phyloP scores from a whole-genome alignment of 1,284 basidiomycete genomes.

The Puccinia polysora region DNA sequence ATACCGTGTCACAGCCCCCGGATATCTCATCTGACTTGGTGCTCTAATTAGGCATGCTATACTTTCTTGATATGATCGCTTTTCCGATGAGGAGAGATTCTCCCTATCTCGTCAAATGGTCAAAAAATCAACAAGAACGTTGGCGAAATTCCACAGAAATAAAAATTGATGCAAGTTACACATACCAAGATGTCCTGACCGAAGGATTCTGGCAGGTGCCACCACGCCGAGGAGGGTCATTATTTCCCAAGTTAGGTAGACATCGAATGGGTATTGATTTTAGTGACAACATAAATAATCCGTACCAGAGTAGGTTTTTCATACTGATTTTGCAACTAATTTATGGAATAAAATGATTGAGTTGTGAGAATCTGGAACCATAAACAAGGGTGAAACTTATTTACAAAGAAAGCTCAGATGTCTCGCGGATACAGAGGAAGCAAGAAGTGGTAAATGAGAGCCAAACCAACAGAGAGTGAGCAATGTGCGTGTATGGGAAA shows the following conservation, averaged over 20 bases:
- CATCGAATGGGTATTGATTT: background rate
- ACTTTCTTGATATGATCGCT: conserved; percentile 19
- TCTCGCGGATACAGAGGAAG: too few species aligned
- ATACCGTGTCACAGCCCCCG: conserved; percentile 32
- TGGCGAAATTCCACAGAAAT: background rate
- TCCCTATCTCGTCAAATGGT: conserved; percentile 6
- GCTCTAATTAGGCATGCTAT: conserved; percentile 20
- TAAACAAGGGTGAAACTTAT: background rate
- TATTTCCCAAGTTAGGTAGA: conserved; percentile 11
- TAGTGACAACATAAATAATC: conserved; percentile 1
- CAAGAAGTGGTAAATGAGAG: too few species aligned
- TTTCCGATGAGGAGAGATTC: conserved; percentile 14
- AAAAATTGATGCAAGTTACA: background rate
- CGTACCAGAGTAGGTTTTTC: conserved; percentile 12
- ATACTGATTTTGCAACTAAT: conserved; percentile 1
- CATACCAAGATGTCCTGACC: conserved; percentile 34
- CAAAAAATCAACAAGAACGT: background rate
- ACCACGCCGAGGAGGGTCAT: background rate
- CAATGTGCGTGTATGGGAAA: too few species aligned
- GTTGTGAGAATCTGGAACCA: background rate
- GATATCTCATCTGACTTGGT: conserved; percentile 38
- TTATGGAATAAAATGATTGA: background rate
- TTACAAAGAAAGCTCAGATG: too few species aligned
- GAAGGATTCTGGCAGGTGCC: conserved; percentile 30
- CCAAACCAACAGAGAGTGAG: too few species aligned